phyloP scores from a whole-genome alignment of 306 rosid species.

The Echinosophora koreensis region DNA sequence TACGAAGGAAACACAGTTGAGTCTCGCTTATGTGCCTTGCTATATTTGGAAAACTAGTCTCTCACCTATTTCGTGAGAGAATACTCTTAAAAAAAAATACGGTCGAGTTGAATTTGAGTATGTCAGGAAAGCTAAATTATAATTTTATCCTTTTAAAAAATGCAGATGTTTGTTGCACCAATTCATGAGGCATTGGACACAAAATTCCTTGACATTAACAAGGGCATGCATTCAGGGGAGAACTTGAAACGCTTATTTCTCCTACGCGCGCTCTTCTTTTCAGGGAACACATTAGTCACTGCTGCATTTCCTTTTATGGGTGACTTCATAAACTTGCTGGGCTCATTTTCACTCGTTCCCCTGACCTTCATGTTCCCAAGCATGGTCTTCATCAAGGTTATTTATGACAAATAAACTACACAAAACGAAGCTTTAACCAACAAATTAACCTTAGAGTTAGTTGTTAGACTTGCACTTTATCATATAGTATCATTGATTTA shows the following conservation, averaged over 20 bases:
- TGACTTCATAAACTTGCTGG: constrained; percentile 66
- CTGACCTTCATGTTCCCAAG: constrained; percentile 69
- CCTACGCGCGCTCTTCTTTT: constrained; percentile 46
- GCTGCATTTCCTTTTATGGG: constrained; percentile 72
- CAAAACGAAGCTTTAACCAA: not conserved
- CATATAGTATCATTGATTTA: too few relatives aligned
- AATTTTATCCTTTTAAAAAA: not conserved
- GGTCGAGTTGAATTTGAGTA: not conserved
- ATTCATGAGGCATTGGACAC: constrained; percentile 67
- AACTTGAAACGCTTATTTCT: constrained; percentile 57
- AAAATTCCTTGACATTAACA: constrained; percentile 49
- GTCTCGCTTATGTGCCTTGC: too few relatives aligned
- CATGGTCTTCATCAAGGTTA: constrained; percentile 72
- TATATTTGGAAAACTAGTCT: too few relatives aligned
- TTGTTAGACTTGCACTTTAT: not conserved
- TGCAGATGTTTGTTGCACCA: constrained; percentile 63
- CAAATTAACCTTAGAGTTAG: not conserved
- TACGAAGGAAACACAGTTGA: too few relatives aligned
- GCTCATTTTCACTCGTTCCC: constrained; percentile 62
- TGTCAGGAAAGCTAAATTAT: not conserved
- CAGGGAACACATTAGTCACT: constrained; percentile 53
- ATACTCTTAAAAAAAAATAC: too few relatives aligned
- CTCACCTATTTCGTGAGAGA: too few relatives aligned
- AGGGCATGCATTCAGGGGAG: constrained; percentile 53
- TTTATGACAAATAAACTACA: not conserved